phyloP scores from a whole-genome alignment of 2,329 filamentous ascomycete species.

The Botryotinia convoluta region DNA sequence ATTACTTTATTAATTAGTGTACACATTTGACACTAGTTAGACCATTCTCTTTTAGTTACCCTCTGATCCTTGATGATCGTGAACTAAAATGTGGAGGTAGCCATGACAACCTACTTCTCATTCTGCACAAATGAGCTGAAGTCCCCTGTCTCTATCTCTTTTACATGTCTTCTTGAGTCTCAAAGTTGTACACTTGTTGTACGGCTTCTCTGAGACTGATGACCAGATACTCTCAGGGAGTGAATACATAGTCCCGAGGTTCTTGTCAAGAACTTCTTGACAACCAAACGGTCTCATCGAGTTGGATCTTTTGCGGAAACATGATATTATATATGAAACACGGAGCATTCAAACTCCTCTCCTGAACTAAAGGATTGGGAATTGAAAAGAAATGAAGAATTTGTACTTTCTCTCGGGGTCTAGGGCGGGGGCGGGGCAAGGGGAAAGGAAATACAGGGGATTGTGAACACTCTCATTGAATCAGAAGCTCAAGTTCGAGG shows the following conservation, averaged over 20 bases:
- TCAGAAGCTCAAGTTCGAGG: background rate
- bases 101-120: background rate
- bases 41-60: background rate
- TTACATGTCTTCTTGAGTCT: too few species aligned
- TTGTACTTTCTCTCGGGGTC: background rate
- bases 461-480: background rate
- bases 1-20: background rate
- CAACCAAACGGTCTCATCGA: too few species aligned
- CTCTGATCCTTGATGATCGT: background rate
- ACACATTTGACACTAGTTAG: background rate
- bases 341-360: background rate
- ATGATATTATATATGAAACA: too few species aligned
- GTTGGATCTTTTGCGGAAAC: too few species aligned
- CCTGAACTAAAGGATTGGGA: background rate
- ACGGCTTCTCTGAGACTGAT: background rate
- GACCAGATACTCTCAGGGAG: background rate
- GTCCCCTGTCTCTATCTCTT: background rate
- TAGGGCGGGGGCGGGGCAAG: too few species aligned
- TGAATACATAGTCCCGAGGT: background rate
- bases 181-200: too few species aligned
- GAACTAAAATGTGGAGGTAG: background rate
- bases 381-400: background rate
- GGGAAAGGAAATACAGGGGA: background rate
- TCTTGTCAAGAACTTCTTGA: background rate
- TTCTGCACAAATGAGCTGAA: background rate